These are phyloP conservation scores for Diaporthe humulicola DNA, from an alignment of 2,329 filamentous ascomycete genomes.

Conservation along the genomic window DNA sequence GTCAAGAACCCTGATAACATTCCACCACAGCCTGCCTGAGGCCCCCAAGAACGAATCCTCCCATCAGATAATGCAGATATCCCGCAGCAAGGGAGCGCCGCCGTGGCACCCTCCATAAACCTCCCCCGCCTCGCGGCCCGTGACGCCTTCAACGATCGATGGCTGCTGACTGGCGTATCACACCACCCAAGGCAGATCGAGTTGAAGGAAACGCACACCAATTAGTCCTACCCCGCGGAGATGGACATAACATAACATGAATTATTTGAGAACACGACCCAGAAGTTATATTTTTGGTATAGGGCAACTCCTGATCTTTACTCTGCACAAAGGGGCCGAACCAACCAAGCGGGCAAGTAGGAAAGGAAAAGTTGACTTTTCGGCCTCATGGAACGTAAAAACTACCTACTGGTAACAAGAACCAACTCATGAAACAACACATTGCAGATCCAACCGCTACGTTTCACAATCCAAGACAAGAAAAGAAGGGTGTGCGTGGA, in stretches of 20 bases:
- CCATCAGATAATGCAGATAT: neutral
- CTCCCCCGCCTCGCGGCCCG: neutral
- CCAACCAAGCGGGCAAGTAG: no score
- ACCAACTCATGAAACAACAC: neutral
- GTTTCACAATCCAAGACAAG: neutral
- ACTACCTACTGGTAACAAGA: neutral
- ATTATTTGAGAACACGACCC: no score
- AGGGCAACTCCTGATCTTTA: no score
- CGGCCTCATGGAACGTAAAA: neutral
- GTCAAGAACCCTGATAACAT: neutral
- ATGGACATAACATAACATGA: no score
- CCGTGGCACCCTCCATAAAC: neutral
- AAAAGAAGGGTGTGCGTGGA: neutral
- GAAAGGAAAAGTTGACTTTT: neutral
- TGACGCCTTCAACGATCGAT: neutral
- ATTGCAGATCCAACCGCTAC: slow-evolving; percentile 11
- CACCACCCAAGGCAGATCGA: no score
- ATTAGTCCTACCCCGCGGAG: no score
- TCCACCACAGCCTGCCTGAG: neutral
- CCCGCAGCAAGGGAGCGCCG: neutral
- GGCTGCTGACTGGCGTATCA: neutral
- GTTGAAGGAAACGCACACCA: no score
- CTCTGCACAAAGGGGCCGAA: no score
- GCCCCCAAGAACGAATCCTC: neutral
- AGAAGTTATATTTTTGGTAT: no score